These are phyloP conservation scores for Elsinoe ampelina DNA, from an alignment of 2,329 filamentous ascomycete species.

Conservation along the genomic window DNA sequence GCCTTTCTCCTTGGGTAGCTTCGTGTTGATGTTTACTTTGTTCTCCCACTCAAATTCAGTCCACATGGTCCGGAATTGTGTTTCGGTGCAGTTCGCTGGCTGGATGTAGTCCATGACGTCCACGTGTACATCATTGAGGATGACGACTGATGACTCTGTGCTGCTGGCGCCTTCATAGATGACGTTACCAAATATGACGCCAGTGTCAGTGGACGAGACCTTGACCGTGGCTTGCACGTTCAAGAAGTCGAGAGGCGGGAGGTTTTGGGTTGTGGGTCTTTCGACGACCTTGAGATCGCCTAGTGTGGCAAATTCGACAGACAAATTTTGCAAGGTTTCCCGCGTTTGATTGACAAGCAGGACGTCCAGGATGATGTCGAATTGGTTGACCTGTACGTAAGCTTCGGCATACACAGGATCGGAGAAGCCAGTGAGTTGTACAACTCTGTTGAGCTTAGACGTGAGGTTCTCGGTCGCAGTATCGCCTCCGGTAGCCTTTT, in stretches of 20 bases:
- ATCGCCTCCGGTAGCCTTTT: slow-evolving; percentile 89
- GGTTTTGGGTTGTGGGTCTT: slow-evolving; percentile 88
- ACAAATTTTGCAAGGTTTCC: slow-evolving; percentile 92
- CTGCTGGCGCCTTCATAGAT: slow-evolving; percentile 91
- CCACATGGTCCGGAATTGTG: slow-evolving; percentile 99
- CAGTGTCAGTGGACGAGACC: slow-evolving; percentile 94
- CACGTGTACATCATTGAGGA: slow-evolving; percentile 94
- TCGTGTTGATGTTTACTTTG: slow-evolving; percentile 99
- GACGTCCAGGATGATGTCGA: slow-evolving; percentile 95
- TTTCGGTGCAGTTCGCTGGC: slow-evolving; percentile 91
- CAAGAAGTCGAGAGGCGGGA: slow-evolving; percentile 91
- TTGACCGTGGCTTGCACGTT: slow-evolving; percentile 99
- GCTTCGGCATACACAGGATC: slow-evolving; percentile 98
- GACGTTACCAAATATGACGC: slow-evolving; percentile 97
- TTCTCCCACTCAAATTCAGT: slow-evolving; percentile 99
- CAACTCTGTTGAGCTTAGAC: slow-evolving; percentile 90
- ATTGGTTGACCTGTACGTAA: slow-evolving; percentile 97
- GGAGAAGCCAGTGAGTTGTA: slow-evolving; percentile 95
- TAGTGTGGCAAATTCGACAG: slow-evolving; percentile 95
- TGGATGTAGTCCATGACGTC: slow-evolving; percentile 99
- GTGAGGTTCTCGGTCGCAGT: slow-evolving; percentile 73
- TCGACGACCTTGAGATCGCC: slow-evolving; percentile 98
- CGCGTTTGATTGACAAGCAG: slow-evolving; percentile 94
- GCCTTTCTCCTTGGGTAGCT: slow-evolving; percentile 61
- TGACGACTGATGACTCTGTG: slow-evolving; percentile 92